Evolutionary conservation across 164 flowering plant genomes (phyloP), one percentile per base, ranked within the genome.

Genomic region (Nymphaea colorata): DNA sequence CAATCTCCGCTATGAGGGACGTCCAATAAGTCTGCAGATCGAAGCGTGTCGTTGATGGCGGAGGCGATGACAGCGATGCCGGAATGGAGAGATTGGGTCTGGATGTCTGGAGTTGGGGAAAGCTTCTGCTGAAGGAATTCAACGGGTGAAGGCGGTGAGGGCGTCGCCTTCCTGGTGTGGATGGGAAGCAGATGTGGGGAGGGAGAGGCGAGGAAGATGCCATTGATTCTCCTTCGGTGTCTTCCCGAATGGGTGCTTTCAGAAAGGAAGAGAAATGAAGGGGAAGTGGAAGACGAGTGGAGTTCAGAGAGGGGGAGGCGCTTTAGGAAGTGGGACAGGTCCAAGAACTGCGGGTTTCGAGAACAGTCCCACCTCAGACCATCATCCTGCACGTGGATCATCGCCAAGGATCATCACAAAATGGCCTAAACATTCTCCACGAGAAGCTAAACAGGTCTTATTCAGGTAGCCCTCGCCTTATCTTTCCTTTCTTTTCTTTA

Each of bases 11-110:
- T 60, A 71, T 71, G 41, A 71, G 66, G 10, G 69, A 4, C 4
- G 64, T 71, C 73, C 73, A 71, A 61, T 71, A 71, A 15, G 73
- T 53, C 10, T 57, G 68, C 60, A 71, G 73, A 42, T 71, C 73
- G 69, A 71, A 71, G 36, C 36, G 36, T 25, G 36, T 25, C 41
- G 69, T 2, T 4, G 64, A 6, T 8, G 47, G 16, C 5, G 70
- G n/a, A 12, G 42, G 11, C 17, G 70, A 61, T 17, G 65, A 5
- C 15, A 61, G 42, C 17, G 42, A 43, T n/a, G 68, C 36, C 5
- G 60, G 11, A 6, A 47, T 47, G 12, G 55, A 47, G 55, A 47
- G 4, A 6, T 47, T 47, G 55, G 3, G 55, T 7, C 55, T 47
- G 2, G 55, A 12, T 6, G 2, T 47, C 11, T 12, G 55, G 7